Base-by-base conservation (phyloP, 1,284 basidiomycete genomes). In the Pseudomicrostroma phylloplanum region DNA sequence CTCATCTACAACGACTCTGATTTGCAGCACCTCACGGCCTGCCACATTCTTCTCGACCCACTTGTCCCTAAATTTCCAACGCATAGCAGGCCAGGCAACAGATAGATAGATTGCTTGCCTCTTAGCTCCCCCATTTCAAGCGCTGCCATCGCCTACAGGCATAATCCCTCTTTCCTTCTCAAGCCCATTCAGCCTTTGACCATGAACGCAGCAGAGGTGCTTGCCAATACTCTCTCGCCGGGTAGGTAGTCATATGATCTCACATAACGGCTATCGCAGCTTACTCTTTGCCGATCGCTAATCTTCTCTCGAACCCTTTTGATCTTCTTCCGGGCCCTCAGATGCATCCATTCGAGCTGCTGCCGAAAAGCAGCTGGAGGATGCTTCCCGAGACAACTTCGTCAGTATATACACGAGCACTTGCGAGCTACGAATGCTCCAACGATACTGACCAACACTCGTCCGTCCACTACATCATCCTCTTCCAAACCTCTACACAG, bases 201-300 rank as follows among this genome's bases (percentile, higher is more conserved):
- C 40, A 78, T 78, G 76, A 70, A 78, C 68, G 76, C 74, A 56
- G 76, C 73, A 62, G 69, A 75, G 66, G 68, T 78, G 51, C 69
- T 78, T 60, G 68, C 70, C 63, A 77, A 77, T 69, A 71, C 76
- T 55, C 75, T 78, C 56, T 76, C 73, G 64, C 73, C 76, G 42
- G 73, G 69, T 71, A 56, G 42, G 69, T 63, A 1, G 36, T 12
- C 42, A 17, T 9, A 19, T 40, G 23, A 26, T n/a, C n/a, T n/a
- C n/a, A n/a, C n/a, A n/a, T n/a, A n/a, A n/a, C n/a, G 15, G 26
- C 48, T 46, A 53, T 9, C 63, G 46, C 48, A 56, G 17, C 55
- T 46, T 36, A 40, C 40, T 21, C 57, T 26, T n/a, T 17, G 55
- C 36, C 53, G 11, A 57, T 48, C n/a, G 17, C 61, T 49, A 6